Evolutionary conservation across 2,329 filamentous ascomycete genomes (phyloP), one percentile per base, ranked within the genome.

Genomic region (Cladophialophora psammophila): DNA sequence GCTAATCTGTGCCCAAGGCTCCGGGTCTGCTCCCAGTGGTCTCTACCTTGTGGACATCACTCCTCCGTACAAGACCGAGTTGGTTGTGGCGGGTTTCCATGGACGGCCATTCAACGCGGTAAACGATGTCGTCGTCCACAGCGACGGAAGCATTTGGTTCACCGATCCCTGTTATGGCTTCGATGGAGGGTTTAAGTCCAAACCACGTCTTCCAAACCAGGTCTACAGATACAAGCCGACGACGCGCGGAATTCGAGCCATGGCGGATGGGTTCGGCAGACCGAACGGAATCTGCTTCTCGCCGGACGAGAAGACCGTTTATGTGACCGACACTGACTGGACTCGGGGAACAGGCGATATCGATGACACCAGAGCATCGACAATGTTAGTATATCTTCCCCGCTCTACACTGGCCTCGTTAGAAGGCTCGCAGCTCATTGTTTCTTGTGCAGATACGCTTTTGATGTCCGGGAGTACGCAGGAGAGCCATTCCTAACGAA

Each of bases 271-370:
- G 4, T 79, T 81, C 63, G 72, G 72, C 0, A 74, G 75, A 52
- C 79, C 79, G 7, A 81, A 81, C 73, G 80, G 80, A 7, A 76
- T 81, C 18, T 78, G 74, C 34, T 80, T 81, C 68, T 78, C 75
- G 3, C 78, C 77, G 2, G 77, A 80, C 69, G 75, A 76, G 63
- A 74, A 74, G 32, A 74, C 67, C 5, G 63, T 80, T 10, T 81
- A 80, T 67, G 72, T 81, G 15, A 77, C 78, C 8, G 79, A 81
- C 71, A 79, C 76, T 1, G 78, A 76, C 48, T 66, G 72, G 53
- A 70, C 57, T 31, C 62, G 63, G 35, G 54, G 55, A 4, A 76
- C 76, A 26, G 76, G 76, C 9, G 36, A 63, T 31, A 18, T 42
- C n/a, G 26, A 40, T 40, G 38, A 60, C 50, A 60, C 54, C 9